These are phyloP conservation scores for Juglanconis juglandina DNA, from an alignment of 2,329 filamentous ascomycete genomes.

Conservation along the genomic window DNA sequence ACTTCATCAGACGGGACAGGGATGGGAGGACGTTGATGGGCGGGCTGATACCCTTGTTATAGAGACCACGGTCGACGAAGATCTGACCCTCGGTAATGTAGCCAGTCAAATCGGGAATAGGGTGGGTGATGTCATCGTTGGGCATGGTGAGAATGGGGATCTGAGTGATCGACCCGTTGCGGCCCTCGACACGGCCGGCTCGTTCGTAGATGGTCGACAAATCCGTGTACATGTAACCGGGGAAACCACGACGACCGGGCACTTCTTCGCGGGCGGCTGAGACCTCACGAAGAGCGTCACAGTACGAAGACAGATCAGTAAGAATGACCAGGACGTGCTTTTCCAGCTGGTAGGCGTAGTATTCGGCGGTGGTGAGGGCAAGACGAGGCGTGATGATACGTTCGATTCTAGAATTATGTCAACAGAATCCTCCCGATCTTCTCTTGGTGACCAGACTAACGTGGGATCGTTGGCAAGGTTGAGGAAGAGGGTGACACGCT, in stretches of 20 bases:
- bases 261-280: slow-evolving; percentile 98
- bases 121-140: slow-evolving; percentile 99
- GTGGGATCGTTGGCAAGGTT: slow-evolving; percentile 99
- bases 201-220: slow-evolving; percentile 99
- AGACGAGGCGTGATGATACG: slow-evolving; percentile 99
- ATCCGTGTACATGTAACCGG: slow-evolving; percentile 99
- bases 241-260: slow-evolving; percentile 97
- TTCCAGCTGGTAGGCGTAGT: slow-evolving; percentile 99
- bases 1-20: slow-evolving; percentile 99
- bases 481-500: slow-evolving; percentile 94
- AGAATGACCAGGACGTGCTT: slow-evolving; percentile 99
- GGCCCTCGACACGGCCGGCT: slow-evolving; percentile 92
- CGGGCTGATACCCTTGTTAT: slow-evolving; percentile 97
- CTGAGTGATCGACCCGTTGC: slow-evolving; percentile 98
- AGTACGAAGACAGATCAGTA: slow-evolving; percentile 96
- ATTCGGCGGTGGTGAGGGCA: slow-evolving; percentile 95
- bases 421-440: neutral
- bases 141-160: slow-evolving; percentile 99
- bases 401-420: slow-evolving; percentile 67
- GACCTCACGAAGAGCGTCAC: slow-evolving; percentile 96
- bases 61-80: slow-evolving; percentile 86
- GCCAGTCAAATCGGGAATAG: slow-evolving; percentile 96
- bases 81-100: slow-evolving; percentile 99
- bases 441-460: slow-evolving; percentile 48
- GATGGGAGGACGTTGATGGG: slow-evolving; percentile 98